These are phyloP conservation scores for Lophiostoma macrostomum DNA, from an alignment of 495 filamentous ascomycete genomes.

Conservation along the genomic window DNA sequence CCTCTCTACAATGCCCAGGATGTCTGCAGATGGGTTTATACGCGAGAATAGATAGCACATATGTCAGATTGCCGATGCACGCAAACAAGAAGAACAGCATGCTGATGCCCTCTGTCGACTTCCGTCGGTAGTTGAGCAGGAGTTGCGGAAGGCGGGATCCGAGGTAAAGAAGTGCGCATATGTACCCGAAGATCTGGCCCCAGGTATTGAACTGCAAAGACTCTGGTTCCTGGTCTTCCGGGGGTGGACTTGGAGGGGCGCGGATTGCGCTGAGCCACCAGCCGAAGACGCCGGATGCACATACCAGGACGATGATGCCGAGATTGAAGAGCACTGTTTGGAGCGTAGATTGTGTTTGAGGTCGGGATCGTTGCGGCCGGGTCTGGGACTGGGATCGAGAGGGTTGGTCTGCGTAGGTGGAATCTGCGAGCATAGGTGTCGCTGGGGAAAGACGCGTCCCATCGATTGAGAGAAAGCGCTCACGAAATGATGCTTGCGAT, in stretches of 20 bases:
- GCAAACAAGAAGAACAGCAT: constrained; percentile 96
- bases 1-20: constrained; percentile 45
- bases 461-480: constrained; percentile 50
- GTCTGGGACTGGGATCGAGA: constrained; percentile 40
- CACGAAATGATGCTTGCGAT: constrained; percentile 39
- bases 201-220: constrained; percentile 62
- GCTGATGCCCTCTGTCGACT: constrained; percentile 85
- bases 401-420: constrained; percentile 19
- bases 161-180: constrained; percentile 73
- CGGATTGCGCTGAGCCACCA: constrained; percentile 68
- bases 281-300: constrained; percentile 73
- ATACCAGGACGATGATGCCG: constrained; percentile 71
- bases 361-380: no score
- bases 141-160: constrained; percentile 85
- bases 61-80: constrained; percentile 89
- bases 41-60: constrained; percentile 85
- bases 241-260: constrained; percentile 23
- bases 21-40: constrained; percentile 63
- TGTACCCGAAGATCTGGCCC: constrained; percentile 54
- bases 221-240: constrained; percentile 28
- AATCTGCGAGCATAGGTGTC: constrained; percentile 55
- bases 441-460: constrained; percentile 75
- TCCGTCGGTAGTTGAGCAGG: constrained; percentile 82
- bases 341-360: constrained; percentile 17
- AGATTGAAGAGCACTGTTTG: constrained; percentile 68